A percentile compares a stretch with the other conserved stretches of the same genome.
phyloP scores from a whole-genome alignment of 1,139 yeast species.

The Taiozyma sp. region DNA sequence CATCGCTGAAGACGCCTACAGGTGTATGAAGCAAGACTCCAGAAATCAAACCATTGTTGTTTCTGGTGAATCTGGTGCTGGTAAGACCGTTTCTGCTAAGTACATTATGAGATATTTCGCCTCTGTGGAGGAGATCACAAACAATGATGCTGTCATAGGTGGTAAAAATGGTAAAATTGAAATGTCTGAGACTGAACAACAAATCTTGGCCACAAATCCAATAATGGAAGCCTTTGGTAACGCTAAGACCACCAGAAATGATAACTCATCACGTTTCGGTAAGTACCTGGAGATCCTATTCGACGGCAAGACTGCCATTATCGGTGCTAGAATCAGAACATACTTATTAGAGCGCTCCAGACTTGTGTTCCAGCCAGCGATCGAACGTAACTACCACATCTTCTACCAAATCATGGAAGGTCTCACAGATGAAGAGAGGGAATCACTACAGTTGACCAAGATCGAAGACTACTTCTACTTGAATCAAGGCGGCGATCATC shows the following conservation, averaged over 20 bases:
- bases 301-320: conserved; percentile 66
- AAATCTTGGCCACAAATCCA: conserved; percentile 94
- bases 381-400: conserved; percentile 92
- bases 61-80: conserved; percentile 98
- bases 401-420: conserved; percentile 91
- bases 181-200: conserved; percentile 90
- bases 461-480: conserved; percentile 76
- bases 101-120: conserved; percentile 98
- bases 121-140: conserved; percentile 71
- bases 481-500: conserved; percentile 78
- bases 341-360: conserved; percentile 91
- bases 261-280: conserved; percentile 96
- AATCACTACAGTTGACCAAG: conserved; percentile 52
- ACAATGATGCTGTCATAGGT: conserved; percentile 26
- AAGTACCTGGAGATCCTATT: conserved; percentile 91
- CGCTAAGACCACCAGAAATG: conserved; percentile 96
- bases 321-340: conserved; percentile 93
- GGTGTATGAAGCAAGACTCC: conserved; percentile 84
- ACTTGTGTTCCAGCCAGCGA: conserved; percentile 84
- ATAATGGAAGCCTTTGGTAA: conserved; percentile 99
- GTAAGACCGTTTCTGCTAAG: conserved; percentile 96
- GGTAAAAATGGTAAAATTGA: conserved; percentile 41
- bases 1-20: conserved; percentile 97
- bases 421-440: conserved; percentile 54
- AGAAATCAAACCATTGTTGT: conserved; percentile 94